A percentile compares a stretch with the other conserved stretches of the same genome.
phyloP scores from a whole-genome alignment of 495 filamentous ascomycete genomes.

The Neurospora tetraspora region DNA sequence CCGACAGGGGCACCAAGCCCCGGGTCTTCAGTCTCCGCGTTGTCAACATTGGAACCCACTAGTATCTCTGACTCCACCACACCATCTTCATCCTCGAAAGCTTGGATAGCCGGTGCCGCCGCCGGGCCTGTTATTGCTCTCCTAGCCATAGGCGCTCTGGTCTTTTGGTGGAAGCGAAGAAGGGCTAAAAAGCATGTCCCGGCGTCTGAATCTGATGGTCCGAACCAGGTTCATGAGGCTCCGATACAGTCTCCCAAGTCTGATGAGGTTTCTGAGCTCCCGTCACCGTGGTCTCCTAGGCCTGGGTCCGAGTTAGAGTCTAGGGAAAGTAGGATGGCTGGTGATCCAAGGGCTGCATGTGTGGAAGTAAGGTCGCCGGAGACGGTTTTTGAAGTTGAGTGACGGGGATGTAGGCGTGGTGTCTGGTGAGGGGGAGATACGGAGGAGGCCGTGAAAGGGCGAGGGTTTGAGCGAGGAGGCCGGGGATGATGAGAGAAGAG shows the following conservation, averaged over 20 bases:
- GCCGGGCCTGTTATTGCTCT: neutral
- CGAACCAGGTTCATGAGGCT: neutral
- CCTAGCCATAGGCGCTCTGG: neutral
- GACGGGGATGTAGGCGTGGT: neutral
- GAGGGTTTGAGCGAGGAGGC: too few species aligned
- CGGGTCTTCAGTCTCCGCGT: neutral
- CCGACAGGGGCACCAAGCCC: neutral
- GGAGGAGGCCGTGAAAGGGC: neutral
- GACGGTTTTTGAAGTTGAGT: neutral
- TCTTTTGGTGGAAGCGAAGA: neutral
- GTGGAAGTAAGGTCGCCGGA: too few species aligned
- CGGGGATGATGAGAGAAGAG: too few species aligned
- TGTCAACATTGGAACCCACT: neutral
- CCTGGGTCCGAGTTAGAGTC: neutral
- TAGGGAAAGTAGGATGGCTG: too few species aligned
- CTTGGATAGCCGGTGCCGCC: slow-evolving; percentile 4
- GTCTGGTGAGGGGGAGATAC: neutral
- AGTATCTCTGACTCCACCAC: neutral
- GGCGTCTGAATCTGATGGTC: neutral
- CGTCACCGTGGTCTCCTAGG: neutral
- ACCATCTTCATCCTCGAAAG: neutral
- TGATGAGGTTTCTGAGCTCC: neutral
- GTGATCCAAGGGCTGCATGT: too few species aligned
- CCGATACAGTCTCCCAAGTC: neutral
- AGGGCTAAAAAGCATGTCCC: neutral